These are phyloP conservation scores for Naumovozyma dairenensis DNA, from an alignment of 805 yeast species.

Conservation along the genomic window DNA sequence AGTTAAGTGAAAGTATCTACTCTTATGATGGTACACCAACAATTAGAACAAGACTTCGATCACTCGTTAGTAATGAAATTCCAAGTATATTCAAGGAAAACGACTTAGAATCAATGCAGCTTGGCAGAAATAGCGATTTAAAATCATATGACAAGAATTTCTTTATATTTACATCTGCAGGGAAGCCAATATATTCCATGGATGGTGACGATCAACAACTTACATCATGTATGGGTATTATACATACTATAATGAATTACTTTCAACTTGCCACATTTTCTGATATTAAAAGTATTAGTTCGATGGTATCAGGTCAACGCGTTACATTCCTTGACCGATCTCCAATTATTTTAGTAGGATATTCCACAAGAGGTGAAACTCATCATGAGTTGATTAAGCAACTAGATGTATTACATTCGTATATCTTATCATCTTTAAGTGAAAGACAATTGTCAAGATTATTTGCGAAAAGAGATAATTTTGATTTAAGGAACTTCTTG, in stretches of 20 bases:
- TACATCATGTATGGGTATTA: slow-evolving; percentile 65
- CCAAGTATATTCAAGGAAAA: slow-evolving; percentile 17
- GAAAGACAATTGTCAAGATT: slow-evolving; percentile 63
- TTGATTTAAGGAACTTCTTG: slow-evolving; percentile 67
- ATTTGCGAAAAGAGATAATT: slow-evolving; percentile 63
- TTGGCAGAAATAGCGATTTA: slow-evolving; percentile 1
- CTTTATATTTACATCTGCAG: slow-evolving; percentile 72
- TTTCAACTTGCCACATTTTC: slow-evolving; percentile 39
- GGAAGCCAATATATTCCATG: slow-evolving; percentile 78
- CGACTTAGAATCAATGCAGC: too few species aligned
- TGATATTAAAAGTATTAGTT: slow-evolving; percentile 38
- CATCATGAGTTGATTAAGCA: slow-evolving; percentile 48
- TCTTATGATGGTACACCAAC: background rate
- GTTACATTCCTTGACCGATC: slow-evolving; percentile 52
- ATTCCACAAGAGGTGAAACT: slow-evolving; percentile 47
- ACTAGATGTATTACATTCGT: slow-evolving; percentile 62
- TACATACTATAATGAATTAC: slow-evolving; percentile 68
- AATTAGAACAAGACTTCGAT: slow-evolving; percentile 3
- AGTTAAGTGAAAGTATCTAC: background rate
- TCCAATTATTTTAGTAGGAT: slow-evolving; percentile 68
- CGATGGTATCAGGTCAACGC: slow-evolving; percentile 7
- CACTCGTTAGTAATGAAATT: slow-evolving; percentile 24
- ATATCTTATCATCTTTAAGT: slow-evolving; percentile 73
- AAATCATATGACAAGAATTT: slow-evolving; percentile 46
- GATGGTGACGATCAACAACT: slow-evolving; percentile 34